A percentile compares a stretch with the other conserved stretches of the same genome.
Evolutionary conservation across 495 filamentous ascomycete genomes (phyloP).

Genomic region (Neurospora terricola): DNA sequence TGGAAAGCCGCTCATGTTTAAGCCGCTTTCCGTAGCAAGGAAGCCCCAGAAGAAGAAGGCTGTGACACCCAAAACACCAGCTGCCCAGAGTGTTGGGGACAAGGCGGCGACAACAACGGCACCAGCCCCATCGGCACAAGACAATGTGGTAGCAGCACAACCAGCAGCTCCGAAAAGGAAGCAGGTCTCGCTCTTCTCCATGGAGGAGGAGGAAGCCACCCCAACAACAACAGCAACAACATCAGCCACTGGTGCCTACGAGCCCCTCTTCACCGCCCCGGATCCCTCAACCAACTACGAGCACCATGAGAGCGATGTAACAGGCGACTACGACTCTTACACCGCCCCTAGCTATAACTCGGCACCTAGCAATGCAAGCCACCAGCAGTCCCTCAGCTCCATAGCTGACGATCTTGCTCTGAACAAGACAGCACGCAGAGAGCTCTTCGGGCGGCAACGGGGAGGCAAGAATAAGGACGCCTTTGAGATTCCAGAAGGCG

Average conservation of each 20-base stretch:
- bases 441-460: constrained; percentile 60
- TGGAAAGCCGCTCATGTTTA: constrained; percentile 78
- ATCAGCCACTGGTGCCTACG: constrained; percentile 24
- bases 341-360: constrained; percentile 10
- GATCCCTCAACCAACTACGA: not conserved
- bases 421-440: constrained; percentile 59
- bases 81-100: not conserved
- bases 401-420: constrained; percentile 70
- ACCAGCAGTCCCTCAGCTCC: constrained; percentile 41
- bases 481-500: constrained; percentile 24
- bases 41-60: constrained; percentile 27
- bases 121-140: not conserved
- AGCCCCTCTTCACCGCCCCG: constrained; percentile 27
- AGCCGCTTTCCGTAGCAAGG: constrained; percentile 68
- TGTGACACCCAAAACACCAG: constrained; percentile 2
- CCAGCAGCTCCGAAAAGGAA: constrained; percentile 20
- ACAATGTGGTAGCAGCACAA: not conserved
- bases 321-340: constrained; percentile 26
- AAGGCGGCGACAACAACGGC: not conserved
- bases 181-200: constrained; percentile 37
- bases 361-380: not conserved
- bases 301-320: constrained; percentile 1
- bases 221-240: not conserved
- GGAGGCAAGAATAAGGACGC: constrained; percentile 15
- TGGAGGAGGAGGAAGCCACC: constrained; percentile 23